Conservation (phyloP, 192 early-diverging fungal species). For the Linnemannia exigua region DNA sequence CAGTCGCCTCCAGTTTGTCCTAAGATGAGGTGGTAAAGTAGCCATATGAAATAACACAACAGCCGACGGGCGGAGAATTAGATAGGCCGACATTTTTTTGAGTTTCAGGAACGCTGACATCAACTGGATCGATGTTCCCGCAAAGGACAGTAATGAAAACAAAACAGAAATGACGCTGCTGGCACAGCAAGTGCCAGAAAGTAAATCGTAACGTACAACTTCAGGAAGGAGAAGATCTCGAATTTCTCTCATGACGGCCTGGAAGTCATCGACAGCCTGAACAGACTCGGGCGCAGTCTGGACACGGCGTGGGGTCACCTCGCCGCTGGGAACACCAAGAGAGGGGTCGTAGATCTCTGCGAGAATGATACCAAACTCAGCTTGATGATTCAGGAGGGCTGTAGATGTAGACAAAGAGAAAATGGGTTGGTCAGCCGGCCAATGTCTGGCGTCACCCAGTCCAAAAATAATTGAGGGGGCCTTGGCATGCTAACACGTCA, state of each 20-base stretch:
- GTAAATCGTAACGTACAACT: slow-evolving; percentile 40
- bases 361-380: slow-evolving; percentile 53
- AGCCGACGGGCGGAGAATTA: slow-evolving; percentile 7
- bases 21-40: slow-evolving; percentile 20
- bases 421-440: neutral
- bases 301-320: slow-evolving; percentile 46
- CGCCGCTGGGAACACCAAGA: slow-evolving; percentile 33
- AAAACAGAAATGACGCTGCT: neutral
- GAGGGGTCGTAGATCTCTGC: slow-evolving; percentile 56
- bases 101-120: neutral
- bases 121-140: neutral
- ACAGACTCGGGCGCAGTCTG: slow-evolving; percentile 55
- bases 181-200: neutral
- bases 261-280: slow-evolving; percentile 56
- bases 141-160: neutral
- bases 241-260: slow-evolving; percentile 49
- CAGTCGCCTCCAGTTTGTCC: slow-evolving; percentile 79
- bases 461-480: neutral
- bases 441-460: neutral
- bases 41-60: slow-evolving; percentile 3
- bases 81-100: neutral
- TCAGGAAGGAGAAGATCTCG: slow-evolving; percentile 55
- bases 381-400: slow-evolving; percentile 58
- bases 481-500: neutral
- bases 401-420: neutral